Base-by-base conservation (phyloP, 371 early-diverging fungal species). In the Mucor piriformis region DNA sequence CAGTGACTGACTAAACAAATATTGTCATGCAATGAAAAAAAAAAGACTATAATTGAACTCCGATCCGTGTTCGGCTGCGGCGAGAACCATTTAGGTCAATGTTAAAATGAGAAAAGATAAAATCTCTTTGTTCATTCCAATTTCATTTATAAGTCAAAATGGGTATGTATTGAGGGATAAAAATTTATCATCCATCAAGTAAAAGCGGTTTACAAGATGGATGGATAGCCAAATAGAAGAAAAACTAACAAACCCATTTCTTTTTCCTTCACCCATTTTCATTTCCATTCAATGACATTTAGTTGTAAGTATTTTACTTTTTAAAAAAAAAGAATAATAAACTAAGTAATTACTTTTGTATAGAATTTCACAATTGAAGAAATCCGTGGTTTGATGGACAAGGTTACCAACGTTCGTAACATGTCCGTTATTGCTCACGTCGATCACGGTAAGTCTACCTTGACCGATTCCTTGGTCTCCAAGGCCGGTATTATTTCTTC, bases 381-480 rank as follows among this genome's bases (percentile, higher is more conserved):
- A 64, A 73, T 73, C 64, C 69, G 69, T 69, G 64, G 55, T 53
- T 66, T 73, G 59, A 73, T 73, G 73, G 69, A 79, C 79, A 75
- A 82, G 74, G 88, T 84, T 59, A 72, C 85, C 76, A 99, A 99
- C 85, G 94, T 99, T 70, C 96, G 99, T 85, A 99, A 99, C 93
- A 99, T 99, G 94, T 98, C 99, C 72, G 99, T 99, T 69, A 99
- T 99, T 88, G 99, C 99, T 76, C 98, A 97, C 91, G 96, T 98
- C 82, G 97, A 97, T 84, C 96, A 95, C 87, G 96, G 96, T 70
- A 96, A 95, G 83, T 95, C 95, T 70, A 97, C 98, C 59, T 79
- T 98, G 64, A 93, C 96, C 59, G 99, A 99, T 82, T 98, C 98
- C 46, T 88, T 99, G 48, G 96, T 99, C 54, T 92, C 95, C 68